A percentile compares a stretch with the other conserved stretches of the same genome.
These are phyloP conservation scores for Isatis tinctoria DNA, from an alignment of 345 rosid species.

Conservation along the genomic window DNA sequence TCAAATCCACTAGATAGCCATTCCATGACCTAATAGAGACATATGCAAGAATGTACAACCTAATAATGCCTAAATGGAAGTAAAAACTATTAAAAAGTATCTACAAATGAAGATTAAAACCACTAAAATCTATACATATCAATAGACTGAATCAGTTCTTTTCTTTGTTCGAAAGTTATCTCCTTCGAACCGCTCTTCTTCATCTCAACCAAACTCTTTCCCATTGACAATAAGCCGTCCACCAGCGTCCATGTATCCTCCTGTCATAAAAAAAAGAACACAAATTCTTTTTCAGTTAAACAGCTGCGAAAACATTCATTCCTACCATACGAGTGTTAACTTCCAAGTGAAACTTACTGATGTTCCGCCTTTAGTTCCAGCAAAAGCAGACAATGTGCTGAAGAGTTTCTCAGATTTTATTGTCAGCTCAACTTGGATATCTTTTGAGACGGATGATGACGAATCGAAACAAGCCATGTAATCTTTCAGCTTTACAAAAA, in stretches of 20 bases:
- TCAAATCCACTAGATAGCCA: too few species aligned
- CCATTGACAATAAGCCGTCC: conserved; percentile 4
- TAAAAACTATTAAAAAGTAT: too few species aligned
- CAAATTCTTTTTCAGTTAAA: too few species aligned
- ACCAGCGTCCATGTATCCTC: conserved; percentile 4
- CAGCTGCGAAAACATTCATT: background rate
- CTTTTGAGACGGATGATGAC: background rate
- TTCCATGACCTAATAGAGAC: too few species aligned
- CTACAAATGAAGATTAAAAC: too few species aligned
- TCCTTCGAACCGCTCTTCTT: conserved; percentile 2
- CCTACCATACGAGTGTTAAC: background rate
- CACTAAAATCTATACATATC: too few species aligned
- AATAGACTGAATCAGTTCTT: background rate
- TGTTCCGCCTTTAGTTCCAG: background rate
- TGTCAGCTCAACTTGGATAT: background rate
- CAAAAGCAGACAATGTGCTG: background rate
- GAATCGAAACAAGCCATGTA: too few species aligned
- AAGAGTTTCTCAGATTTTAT: conserved; percentile 2
- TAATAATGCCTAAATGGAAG: too few species aligned
- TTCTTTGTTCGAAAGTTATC: conserved; percentile 17
- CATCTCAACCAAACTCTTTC: conserved; percentile 8
- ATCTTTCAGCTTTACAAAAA: conserved; percentile 9
- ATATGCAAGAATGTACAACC: too few species aligned
- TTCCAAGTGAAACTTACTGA: background rate
- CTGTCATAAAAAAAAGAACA: background rate